Conservation (phyloP, 306 rosid species). For the Alnus rubra region DNA sequence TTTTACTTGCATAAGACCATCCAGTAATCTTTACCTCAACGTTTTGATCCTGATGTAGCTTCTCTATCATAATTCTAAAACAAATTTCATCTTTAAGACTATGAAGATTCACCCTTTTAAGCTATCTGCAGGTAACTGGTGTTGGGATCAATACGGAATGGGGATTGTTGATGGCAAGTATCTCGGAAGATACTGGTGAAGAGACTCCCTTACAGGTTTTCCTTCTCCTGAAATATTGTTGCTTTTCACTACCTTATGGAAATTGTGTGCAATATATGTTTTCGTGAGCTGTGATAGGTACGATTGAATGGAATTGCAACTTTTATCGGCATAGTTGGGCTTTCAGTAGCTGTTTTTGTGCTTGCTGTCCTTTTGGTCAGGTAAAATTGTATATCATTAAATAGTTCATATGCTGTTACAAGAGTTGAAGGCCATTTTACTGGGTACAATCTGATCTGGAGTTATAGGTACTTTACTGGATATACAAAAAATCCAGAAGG, state of each 20-base stretch:
- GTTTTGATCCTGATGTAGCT: neutral
- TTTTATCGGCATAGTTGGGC: slow-evolving; percentile 94
- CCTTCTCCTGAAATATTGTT: slow-evolving; percentile 19
- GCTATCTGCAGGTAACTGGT: slow-evolving; percentile 71
- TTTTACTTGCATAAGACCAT: neutral
- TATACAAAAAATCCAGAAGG: slow-evolving; percentile 51
- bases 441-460: slow-evolving; percentile 30
- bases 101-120: slow-evolving; percentile 16
- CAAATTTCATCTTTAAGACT: neutral
- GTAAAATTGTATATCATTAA: slow-evolving; percentile 39
- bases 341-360: slow-evolving; percentile 75
- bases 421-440: slow-evolving; percentile 14
- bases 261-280: neutral
- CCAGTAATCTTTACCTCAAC: neutral
- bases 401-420: slow-evolving; percentile 6
- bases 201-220: slow-evolving; percentile 98
- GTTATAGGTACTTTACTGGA: slow-evolving; percentile 79
- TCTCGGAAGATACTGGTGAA: slow-evolving; percentile 95
- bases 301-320: slow-evolving; percentile 99
- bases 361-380: slow-evolving; percentile 81
- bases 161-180: slow-evolving; percentile 99
- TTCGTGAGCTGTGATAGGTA: slow-evolving; percentile 47
- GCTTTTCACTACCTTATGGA: neutral
- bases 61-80: neutral
- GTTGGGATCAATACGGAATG: slow-evolving; percentile 99